Base-by-base conservation (phyloP, 306 rosid genomes). In the Trifolium pratense region DNA sequence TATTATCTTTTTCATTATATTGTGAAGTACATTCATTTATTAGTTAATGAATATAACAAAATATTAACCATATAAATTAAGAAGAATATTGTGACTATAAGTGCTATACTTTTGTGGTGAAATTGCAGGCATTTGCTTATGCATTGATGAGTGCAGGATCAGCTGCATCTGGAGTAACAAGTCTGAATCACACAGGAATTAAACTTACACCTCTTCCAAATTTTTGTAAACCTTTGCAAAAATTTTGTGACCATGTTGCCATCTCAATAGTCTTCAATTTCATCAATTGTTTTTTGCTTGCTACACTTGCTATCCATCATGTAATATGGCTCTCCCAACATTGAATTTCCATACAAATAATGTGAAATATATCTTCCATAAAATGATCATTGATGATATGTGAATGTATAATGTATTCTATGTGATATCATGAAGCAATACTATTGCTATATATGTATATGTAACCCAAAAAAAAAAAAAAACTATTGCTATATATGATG, bases 121-220 rank as follows among this genome's bases (percentile, higher is more conserved):
- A 29, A 53, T 63, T 82, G 69, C 83, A 91, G 98, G 92, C 65
- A 43, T 88, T 93, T 87, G 92, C 92, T 36, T 94, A 89, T 86
- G 92, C 94, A 29, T 52, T 91, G 85, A 81, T 94, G 81, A 89
- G 97, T 70, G 98, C 94, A 9, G 96, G 96, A 43, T 94, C 98
- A 3, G 98, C 97, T 73, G 86, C 96, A 42, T 84, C 96, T 9
- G 97, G 92, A n/a, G 96, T 84, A 42, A 80, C 94, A 43, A 91
- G 91, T 81, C 84, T 94, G 83, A 94, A 89, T 74, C 91, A 88
- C 40, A 88, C 90, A 1, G 98, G 98, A 74, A 89, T 94, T 56
- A 80, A 86, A 68, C 98, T 87, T 39, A 82, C 91, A 7, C 81
- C 96, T 26, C 83, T 91, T 3, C 98, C 96, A 3, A 83, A 91